Percentiles rank a stretch among this genome's conserved stretches.
These are phyloP conservation scores for Cladosporium sp. DNA, from an alignment of 2,329 filamentous ascomycete species.

Conservation along the genomic window DNA sequence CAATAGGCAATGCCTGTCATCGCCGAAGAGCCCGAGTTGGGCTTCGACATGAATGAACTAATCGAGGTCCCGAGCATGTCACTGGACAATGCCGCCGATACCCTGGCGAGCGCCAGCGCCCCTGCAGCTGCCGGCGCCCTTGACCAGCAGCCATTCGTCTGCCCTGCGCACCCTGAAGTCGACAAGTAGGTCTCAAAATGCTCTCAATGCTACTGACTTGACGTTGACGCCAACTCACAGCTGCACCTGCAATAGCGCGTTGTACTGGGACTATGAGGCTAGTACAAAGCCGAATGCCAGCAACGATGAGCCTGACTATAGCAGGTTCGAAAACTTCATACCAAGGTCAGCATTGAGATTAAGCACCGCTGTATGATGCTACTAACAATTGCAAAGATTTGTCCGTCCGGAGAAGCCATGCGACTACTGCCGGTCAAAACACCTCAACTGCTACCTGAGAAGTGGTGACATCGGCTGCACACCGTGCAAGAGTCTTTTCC, in stretches of 20 bases:
- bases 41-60: slow-evolving; percentile 12
- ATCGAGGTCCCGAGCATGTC: background rate
- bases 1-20: slow-evolving; percentile 16
- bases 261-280: slow-evolving; percentile 14
- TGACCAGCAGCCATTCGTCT: slow-evolving; percentile 5
- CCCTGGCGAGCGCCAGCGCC: slow-evolving; percentile 7
- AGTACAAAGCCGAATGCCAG: background rate
- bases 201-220: background rate
- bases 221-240: slow-evolving; percentile 2
- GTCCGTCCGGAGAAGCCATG: slow-evolving; percentile 43
- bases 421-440: slow-evolving; percentile 44
- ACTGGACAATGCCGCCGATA: background rate
- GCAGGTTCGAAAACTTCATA: slow-evolving; percentile 44
- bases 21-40: slow-evolving; percentile 14
- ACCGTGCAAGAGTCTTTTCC: slow-evolving; percentile 45
- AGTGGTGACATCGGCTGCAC: slow-evolving; percentile 40
- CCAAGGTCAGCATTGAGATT: slow-evolving; percentile 22
- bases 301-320: slow-evolving; percentile 30
- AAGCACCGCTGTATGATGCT: background rate
- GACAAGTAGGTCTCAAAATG: slow-evolving; percentile 8
- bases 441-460: slow-evolving; percentile 45
- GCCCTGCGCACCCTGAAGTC: slow-evolving; percentile 14
- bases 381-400: slow-evolving; percentile 18
- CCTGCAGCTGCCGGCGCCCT: slow-evolving; percentile 3
- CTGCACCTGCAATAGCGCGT: slow-evolving; percentile 20